A percentile compares a stretch with the other conserved stretches of the same genome.
These are phyloP conservation scores for Bipolaris sorokiniana DNA, from an alignment of 2,329 filamentous ascomycete genomes.

Conservation along the genomic window DNA sequence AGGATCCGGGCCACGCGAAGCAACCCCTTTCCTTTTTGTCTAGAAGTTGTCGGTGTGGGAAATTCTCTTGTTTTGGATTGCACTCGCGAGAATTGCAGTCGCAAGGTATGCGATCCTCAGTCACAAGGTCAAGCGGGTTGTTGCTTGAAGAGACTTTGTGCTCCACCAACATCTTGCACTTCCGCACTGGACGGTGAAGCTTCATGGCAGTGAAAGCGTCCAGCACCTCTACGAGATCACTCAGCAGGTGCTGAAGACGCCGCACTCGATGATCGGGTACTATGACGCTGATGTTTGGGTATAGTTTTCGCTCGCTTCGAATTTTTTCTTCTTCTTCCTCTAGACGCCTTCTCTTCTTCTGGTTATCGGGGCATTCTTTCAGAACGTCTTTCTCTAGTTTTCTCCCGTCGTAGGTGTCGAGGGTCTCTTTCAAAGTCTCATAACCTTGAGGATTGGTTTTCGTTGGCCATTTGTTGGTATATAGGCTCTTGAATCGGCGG, in stretches of 20 bases:
- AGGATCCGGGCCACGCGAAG: too few relatives aligned
- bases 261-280: slow-evolving; percentile 13
- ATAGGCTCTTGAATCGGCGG: slow-evolving; percentile 7
- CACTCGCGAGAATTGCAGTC: background rate
- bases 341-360: background rate
- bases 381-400: background rate
- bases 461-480: slow-evolving; percentile 1
- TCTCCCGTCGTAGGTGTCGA: background rate
- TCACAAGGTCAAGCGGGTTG: background rate
- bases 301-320: background rate
- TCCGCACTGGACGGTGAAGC: slow-evolving; percentile 7
- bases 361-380: background rate
- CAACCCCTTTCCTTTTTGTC: too few relatives aligned
- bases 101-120: background rate
- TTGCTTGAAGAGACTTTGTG: background rate
- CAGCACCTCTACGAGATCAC: slow-evolving; percentile 8
- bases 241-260: slow-evolving; percentile 15
- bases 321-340: background rate
- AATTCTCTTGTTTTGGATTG: background rate
- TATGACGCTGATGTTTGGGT: slow-evolving; percentile 10
- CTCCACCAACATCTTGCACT: background rate
- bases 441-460: slow-evolving; percentile 6
- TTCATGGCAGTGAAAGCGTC: slow-evolving; percentile 9
- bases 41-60: background rate
- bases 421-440: background rate